Evolutionary conservation across 2,329 filamentous ascomycete genomes (phyloP).

Genomic region (Xylariaceae sp.): DNA sequence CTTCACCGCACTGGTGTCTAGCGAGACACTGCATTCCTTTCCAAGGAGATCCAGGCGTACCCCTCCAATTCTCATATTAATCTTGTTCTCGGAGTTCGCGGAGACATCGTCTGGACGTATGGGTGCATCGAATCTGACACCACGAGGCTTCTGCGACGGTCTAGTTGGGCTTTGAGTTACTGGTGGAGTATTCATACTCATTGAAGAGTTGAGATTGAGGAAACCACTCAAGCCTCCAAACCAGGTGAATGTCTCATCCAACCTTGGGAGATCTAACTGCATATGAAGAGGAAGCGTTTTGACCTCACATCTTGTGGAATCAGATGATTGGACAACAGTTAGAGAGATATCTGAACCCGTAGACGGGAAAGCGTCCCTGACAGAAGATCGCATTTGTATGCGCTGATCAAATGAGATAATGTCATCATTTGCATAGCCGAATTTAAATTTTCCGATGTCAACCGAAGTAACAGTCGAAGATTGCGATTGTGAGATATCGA

Average conservation of each 20-base stretch:
- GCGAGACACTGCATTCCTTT: slow-evolving; percentile 73
- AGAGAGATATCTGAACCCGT: slow-evolving; percentile 65
- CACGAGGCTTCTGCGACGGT: slow-evolving; percentile 53
- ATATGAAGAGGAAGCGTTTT: slow-evolving; percentile 79
- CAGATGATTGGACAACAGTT: slow-evolving; percentile 54
- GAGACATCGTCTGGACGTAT: slow-evolving; percentile 57
- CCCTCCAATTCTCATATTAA: slow-evolving; percentile 79
- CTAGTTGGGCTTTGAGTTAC: slow-evolving; percentile 47
- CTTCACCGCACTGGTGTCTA: slow-evolving; percentile 84
- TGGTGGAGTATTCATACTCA: slow-evolving; percentile 73
- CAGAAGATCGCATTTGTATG: slow-evolving; percentile 64
- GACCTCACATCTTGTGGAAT: slow-evolving; percentile 64
- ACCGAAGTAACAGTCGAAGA: slow-evolving; percentile 48
- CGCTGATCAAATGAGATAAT: slow-evolving; percentile 68
- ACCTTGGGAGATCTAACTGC: slow-evolving; percentile 75
- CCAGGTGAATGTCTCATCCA: slow-evolving; percentile 87
- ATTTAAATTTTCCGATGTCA: slow-evolving; percentile 63
- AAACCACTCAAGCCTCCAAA: slow-evolving; percentile 93
- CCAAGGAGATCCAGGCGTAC: slow-evolving; percentile 79
- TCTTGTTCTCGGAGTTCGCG: slow-evolving; percentile 64
- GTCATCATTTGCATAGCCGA: slow-evolving; percentile 68
- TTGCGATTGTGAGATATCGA: slow-evolving; percentile 40
- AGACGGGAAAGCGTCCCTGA: slow-evolving; percentile 63
- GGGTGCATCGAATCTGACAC: slow-evolving; percentile 65
- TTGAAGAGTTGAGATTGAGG: slow-evolving; percentile 84